Base-by-base conservation (phyloP, 1,284 basidiomycete genomes). In the Dichomitus squalens region DNA sequence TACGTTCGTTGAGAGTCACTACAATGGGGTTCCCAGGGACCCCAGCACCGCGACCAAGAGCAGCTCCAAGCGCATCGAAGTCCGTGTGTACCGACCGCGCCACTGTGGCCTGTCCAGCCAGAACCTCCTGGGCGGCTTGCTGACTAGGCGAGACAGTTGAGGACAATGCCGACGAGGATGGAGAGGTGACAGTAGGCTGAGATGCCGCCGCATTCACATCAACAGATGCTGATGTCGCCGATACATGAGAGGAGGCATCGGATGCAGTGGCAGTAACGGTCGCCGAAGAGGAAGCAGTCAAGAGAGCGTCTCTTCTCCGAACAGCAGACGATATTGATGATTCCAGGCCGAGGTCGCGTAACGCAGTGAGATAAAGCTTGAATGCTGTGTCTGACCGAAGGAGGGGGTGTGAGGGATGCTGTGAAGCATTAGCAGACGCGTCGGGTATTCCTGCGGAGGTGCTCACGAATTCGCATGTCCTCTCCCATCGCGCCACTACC, bases 1-100 rank as follows among this genome's bases (percentile, higher is more conserved):
- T 70, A 88, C 91, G 83, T 80, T 93, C 91, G 61, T 85, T 85
- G 63, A 95, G 82, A 35, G 90, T 83, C 35, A 95, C 92, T 52
- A 88, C 82, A 35, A 95, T 87, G 5, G 92, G 91, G 60, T 80
- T 80, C 1, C 74, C 77, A 35, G 73, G 75, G 41, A 73, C 73
- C 36, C 82, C 81, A 18, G 75, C 71, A 49, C 80, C 77, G 53
- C 71, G 70, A 43, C 67, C 70, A 39, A 81, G 66, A 5, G 76
- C 76, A 25, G 77, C 73, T 8, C 69, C 72, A 34, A 82, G 69
- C 55, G 76, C 79, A 33, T 73, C 72, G 52, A 80, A 69, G 48
- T 79, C 74, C 25, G 76, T 68, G 57, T 67, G 74, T 40, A 68
- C 58, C 52, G 72, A 36, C 1, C 68, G 60, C 2, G 55, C 52